Evolutionary conservation across 495 filamentous ascomycete genomes (phyloP).

Genomic region (Entonaema liquescens): DNA sequence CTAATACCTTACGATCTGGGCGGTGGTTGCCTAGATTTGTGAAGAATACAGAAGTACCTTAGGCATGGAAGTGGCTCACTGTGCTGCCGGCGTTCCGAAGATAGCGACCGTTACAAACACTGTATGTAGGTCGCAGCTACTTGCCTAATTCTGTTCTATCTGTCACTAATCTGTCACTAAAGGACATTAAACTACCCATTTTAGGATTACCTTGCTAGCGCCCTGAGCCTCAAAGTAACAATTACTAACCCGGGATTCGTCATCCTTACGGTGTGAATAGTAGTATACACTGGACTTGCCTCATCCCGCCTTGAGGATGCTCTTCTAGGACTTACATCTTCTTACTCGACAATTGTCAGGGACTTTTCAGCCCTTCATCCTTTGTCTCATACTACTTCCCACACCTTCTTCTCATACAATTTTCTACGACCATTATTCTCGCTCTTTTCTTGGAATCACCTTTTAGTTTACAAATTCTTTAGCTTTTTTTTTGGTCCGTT

Average conservation of each 20-base stretch:
- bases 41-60: background rate
- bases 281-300: slow-evolving; percentile 3
- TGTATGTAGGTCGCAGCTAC: background rate
- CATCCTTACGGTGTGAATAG: background rate
- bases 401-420: slow-evolving; percentile 8
- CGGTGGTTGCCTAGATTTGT: slow-evolving; percentile 29
- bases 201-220: background rate
- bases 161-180: background rate
- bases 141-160: background rate
- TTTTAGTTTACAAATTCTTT: slow-evolving; percentile 5
- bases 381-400: slow-evolving; percentile 15
- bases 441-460: slow-evolving; percentile 8
- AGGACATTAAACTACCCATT: background rate
- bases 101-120: background rate
- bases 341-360: slow-evolving; percentile 19
- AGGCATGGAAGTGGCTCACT: slow-evolving; percentile 4
- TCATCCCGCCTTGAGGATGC: slow-evolving; percentile 13
- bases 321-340: background rate
- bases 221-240: background rate
- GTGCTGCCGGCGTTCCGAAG: slow-evolving; percentile 32
- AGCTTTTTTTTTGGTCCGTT: background rate
- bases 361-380: slow-evolving; percentile 25
- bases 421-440: slow-evolving; percentile 26
- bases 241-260: background rate
- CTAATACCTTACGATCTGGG: slow-evolving; percentile 18